Conservation (phyloP, 1,284 basidiomycete genomes). For the Irpex rosettiformis region DNA sequence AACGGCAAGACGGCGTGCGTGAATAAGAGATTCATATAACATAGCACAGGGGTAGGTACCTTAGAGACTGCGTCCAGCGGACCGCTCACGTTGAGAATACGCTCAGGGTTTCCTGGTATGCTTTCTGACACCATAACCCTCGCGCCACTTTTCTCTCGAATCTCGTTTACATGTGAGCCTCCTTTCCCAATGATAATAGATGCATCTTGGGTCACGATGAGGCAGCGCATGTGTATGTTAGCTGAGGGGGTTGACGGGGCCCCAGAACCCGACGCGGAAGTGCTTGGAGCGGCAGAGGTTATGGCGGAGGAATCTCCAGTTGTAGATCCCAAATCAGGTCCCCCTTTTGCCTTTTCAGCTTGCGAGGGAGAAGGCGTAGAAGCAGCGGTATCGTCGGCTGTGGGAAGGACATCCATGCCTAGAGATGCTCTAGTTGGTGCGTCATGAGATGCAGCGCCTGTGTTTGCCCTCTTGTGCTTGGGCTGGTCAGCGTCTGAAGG, state of each 20-base stretch:
- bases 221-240: constrained; percentile 88
- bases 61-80: constrained; percentile 98
- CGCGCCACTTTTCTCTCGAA: constrained; percentile 95
- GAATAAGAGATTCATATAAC: neutral
- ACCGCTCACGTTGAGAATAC: constrained; percentile 95
- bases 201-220: constrained; percentile 99
- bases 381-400: constrained; percentile 51
- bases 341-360: constrained; percentile 23
- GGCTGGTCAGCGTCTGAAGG: constrained; percentile 77
- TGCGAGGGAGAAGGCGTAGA: constrained; percentile 47
- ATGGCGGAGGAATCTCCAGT: constrained; percentile 30
- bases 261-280: constrained; percentile 26
- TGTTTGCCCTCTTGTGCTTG: constrained; percentile 81
- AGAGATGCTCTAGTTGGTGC: constrained; percentile 38
- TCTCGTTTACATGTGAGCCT: constrained; percentile 97
- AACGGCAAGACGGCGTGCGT: constrained; percentile 8
- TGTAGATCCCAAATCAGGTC: constrained; percentile 18
- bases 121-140: constrained; percentile 95
- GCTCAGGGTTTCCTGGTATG: constrained; percentile 96
- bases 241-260: constrained; percentile 48
- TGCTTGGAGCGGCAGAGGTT: constrained; percentile 41
- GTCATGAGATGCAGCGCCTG: constrained; percentile 66
- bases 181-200: constrained; percentile 98
- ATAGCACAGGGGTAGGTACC: constrained; percentile 39
- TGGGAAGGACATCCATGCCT: constrained; percentile 50